Conservation (phyloP, 2,329 filamentous ascomycete genomes). For the Ceratocystis variospora region DNA sequence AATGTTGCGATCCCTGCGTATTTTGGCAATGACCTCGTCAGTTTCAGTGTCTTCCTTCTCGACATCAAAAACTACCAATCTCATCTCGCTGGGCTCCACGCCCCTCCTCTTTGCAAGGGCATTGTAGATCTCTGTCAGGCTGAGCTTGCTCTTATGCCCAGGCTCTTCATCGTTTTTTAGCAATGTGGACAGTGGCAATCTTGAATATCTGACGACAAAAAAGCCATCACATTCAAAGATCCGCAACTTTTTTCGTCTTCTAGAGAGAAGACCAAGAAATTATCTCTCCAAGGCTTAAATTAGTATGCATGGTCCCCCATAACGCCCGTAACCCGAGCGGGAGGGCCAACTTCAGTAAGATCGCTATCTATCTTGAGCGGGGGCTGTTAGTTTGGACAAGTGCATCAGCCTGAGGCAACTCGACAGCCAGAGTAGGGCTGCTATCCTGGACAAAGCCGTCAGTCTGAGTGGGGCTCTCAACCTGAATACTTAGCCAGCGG, state of each 20-base stretch:
- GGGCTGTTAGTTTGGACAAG: too few species aligned
- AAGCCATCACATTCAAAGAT: neutral
- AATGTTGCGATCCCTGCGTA: neutral
- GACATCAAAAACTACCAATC: neutral
- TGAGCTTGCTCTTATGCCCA: neutral
- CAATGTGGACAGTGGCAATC: neutral
- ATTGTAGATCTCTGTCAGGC: neutral
- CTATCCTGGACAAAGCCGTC: too few species aligned
- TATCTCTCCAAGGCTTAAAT: too few species aligned
- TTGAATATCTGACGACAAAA: neutral
- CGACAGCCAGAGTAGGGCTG: too few species aligned
- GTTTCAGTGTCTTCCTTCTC: neutral
- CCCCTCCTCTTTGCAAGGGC: neutral
- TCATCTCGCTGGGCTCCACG: neutral
- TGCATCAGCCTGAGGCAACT: too few species aligned
- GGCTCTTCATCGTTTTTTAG: neutral
- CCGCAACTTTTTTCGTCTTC: neutral
- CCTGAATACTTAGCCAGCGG: too few species aligned
- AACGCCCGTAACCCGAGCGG: too few species aligned
- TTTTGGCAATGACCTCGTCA: neutral
- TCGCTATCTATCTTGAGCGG: too few species aligned
- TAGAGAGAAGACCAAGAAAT: too few species aligned
- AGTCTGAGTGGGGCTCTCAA: too few species aligned
- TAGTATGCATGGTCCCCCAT: fast-evolving
- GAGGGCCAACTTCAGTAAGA: too few species aligned